These are phyloP conservation scores for Ascoidea rubescens DNA, from an alignment of 805 yeast species.

Conservation along the genomic window DNA sequence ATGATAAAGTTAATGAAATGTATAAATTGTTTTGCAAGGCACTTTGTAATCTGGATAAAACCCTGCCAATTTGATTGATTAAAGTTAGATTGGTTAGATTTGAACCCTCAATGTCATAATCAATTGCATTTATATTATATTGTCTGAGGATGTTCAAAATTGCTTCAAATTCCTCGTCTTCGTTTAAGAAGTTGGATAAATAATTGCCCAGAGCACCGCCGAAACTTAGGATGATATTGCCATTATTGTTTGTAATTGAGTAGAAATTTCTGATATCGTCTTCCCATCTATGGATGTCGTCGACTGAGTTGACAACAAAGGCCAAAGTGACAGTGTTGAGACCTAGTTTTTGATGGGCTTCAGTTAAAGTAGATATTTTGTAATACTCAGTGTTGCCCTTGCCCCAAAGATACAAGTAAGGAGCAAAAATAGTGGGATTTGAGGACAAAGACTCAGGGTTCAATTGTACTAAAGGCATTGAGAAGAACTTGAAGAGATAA, in stretches of 20 bases:
- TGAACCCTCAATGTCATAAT: not conserved
- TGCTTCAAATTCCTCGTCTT: not conserved
- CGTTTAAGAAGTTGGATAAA: no score
- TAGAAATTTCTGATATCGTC: not conserved
- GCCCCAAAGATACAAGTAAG: not conserved
- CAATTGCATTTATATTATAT: not conserved
- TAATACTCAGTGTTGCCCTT: not conserved
- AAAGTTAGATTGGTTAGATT: no score
- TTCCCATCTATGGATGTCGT: not conserved
- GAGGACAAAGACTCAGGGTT: not conserved
- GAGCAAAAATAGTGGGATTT: not conserved
- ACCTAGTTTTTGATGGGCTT: not conserved
- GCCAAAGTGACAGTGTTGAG: not conserved
- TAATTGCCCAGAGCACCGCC: not conserved
- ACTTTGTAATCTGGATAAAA: no score
- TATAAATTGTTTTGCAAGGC: not conserved
- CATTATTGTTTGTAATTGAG: not conserved
- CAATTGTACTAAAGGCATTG: no score
- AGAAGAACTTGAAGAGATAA: no score
- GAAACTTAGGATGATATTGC: not conserved
- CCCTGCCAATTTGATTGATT: not conserved
- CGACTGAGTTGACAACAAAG: not conserved
- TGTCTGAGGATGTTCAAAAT: no score
- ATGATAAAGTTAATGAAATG: not conserved
- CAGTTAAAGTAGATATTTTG: not conserved